Evolutionary conservation across 176 grass and related monocot genomes (phyloP).

Genomic region (Alopecurus myosuroides): DNA sequence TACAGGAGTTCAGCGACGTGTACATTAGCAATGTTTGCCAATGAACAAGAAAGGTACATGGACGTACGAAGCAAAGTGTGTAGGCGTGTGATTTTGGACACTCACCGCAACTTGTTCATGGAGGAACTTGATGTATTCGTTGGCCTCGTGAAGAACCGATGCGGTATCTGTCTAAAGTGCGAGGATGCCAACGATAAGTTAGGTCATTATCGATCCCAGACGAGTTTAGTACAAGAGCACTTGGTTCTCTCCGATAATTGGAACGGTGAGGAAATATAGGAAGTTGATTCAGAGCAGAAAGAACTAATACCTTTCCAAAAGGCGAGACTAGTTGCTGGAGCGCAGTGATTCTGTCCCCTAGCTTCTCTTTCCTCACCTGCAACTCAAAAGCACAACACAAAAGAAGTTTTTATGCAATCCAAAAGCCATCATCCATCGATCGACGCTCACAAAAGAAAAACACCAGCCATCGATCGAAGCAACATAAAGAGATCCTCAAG

Average conservation of each 20-base stretch:
- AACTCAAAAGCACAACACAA: slow-evolving; percentile 27
- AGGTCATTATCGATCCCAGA: slow-evolving; percentile 37
- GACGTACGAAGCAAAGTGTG: not conserved
- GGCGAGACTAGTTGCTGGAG: slow-evolving; percentile 98
- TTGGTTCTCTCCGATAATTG: slow-evolving; percentile 17
- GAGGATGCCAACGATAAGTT: slow-evolving; percentile 19
- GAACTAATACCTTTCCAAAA: slow-evolving; percentile 96
- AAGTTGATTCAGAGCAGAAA: slow-evolving; percentile 28
- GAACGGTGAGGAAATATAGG: slow-evolving; percentile 14
- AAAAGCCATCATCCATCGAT: slow-evolving; percentile 25
- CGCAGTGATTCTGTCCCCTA: slow-evolving; percentile 99
- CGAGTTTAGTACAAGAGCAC: slow-evolving; percentile 17
- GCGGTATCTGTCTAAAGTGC: slow-evolving; percentile 88
- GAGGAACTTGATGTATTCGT: slow-evolving; percentile 97
- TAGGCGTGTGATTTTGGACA: slow-evolving; percentile 1
- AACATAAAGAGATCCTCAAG: slow-evolving; percentile 30
- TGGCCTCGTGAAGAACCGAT: slow-evolving; percentile 98
- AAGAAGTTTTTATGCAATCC: slow-evolving; percentile 25
- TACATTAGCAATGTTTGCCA: slow-evolving; percentile 8
- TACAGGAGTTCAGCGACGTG: slow-evolving; percentile 22
- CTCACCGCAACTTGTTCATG: slow-evolving; percentile 95
- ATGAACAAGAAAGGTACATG: not conserved
- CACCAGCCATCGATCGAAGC: slow-evolving; percentile 30
- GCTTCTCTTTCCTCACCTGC: slow-evolving; percentile 99
- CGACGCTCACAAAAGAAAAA: slow-evolving; percentile 24